Percentiles rank a stretch among this genome's conserved stretches.
These are phyloP conservation scores for Trichoderma gamsii DNA, from an alignment of 495 filamentous ascomycete genomes.

Conservation along the genomic window DNA sequence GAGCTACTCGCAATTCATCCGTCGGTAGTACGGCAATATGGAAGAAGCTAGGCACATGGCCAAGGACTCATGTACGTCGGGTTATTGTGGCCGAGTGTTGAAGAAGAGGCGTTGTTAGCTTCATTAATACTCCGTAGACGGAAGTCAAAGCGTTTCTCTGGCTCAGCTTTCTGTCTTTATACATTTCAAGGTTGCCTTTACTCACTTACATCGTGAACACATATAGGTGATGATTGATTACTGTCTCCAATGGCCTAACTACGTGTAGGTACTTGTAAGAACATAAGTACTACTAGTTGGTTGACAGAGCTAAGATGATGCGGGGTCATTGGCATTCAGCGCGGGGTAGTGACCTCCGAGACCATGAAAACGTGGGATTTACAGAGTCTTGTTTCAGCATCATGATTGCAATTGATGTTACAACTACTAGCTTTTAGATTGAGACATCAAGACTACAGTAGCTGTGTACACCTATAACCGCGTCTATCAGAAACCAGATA, in stretches of 20 bases:
- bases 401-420: not conserved
- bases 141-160: no score
- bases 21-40: slow-evolving; percentile 4
- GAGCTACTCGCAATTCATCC: not conserved
- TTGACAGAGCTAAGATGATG: not conserved
- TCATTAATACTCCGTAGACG: no score
- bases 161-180: not conserved
- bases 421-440: no score
- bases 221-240: no score
- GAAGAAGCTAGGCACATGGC: not conserved
- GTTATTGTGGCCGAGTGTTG: not conserved
- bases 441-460: no score
- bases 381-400: not conserved
- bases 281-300: no score
- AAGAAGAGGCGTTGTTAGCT: not conserved
- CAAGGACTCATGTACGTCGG: not conserved
- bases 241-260: no score
- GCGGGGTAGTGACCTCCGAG: not conserved
- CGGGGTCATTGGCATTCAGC: not conserved
- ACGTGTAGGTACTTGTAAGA: no score
- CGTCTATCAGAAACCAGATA: not conserved
- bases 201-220: no score
- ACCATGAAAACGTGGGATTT: not conserved
- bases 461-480: no score
- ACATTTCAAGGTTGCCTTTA: no score